Base-by-base conservation (phyloP, 257 asterid genomes). In the Solanum tacnaense region DNA sequence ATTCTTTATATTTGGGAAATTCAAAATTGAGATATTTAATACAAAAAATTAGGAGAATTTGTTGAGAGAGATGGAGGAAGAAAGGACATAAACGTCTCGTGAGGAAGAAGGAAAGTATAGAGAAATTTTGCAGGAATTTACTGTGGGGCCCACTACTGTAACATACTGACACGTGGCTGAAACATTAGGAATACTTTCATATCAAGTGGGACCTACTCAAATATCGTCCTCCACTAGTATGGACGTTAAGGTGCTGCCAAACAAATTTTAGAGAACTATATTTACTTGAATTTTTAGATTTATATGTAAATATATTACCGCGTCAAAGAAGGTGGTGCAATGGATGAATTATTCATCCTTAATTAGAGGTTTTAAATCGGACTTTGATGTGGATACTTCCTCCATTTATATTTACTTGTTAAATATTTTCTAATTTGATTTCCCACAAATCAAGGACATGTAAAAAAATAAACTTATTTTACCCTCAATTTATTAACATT, bases 71-170 rank as follows among this genome's bases (percentile, higher is more conserved):
- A 75, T 41, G 16, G 72, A 16, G 76, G 38, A 23, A 60, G 38
- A 32, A 70, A 29, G 88, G n/a, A 85, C 72, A 84, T 83, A 89
- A 88, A 65, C 46, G 88, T 84, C 91, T 88, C 90, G 92, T 93
- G 92, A 87, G 88, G 91, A 87, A 87, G 90, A 91, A 90, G 93
- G 91, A 82, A 92, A 41, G 85, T 60, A 91, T 70, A 62, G 31
- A 27, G 12, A 49, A 49, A 10, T 8, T 82, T 46, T 82, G 71
- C 44, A 49, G 86, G 29, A 82, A 49, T 31, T 82, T 46, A 83
- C 25, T 29, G 87, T 89, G 74, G 92, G 92, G 78, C 87, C 92
- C 91, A 82, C 84, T 31, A 29, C 67, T 46, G 67, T 15, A 20
- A 44, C 27, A 13, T 13, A 68, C 25, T 81, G 88, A 65, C 88